Conservation (phyloP, 805 yeast genomes). For the Yamadazyma tumulicola region DNA sequence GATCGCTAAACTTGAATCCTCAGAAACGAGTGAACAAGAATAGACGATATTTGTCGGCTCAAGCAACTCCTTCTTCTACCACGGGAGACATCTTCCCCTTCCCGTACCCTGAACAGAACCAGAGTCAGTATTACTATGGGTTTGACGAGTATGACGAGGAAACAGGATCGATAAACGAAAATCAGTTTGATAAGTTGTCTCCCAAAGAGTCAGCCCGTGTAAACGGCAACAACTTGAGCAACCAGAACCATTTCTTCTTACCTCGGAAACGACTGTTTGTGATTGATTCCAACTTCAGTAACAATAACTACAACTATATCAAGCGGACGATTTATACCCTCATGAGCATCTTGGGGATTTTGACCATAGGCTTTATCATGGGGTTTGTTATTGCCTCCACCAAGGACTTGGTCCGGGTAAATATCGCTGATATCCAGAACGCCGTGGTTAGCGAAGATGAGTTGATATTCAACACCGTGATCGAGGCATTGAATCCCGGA, state of each 20-base stretch:
- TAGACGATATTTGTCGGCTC: constrained; percentile 38
- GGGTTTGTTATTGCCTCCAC: constrained; percentile 86
- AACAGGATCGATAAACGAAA: constrained; percentile 9
- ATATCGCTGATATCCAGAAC: constrained; percentile 60
- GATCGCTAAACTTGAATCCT: constrained; percentile 37
- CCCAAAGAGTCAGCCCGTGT: constrained; percentile 15
- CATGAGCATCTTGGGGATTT: constrained; percentile 44
- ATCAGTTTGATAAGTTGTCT: constrained; percentile 13
- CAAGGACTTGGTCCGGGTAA: constrained; percentile 71
- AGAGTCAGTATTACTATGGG: constrained; percentile 28
- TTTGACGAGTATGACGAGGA: constrained; percentile 41
- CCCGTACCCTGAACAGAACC: constrained; percentile 29
- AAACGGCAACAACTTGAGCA: constrained; percentile 15
- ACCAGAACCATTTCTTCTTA: constrained; percentile 22
- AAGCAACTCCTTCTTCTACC: constrained; percentile 12
- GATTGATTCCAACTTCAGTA: constrained; percentile 4
- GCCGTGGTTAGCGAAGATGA: constrained; percentile 82
- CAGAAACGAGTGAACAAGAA: constrained; percentile 19
- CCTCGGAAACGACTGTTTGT: constrained; percentile 27
- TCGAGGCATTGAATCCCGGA: constrained; percentile 87
- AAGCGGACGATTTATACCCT: constrained; percentile 42
- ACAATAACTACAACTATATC: constrained; percentile 18
- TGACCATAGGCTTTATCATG: constrained; percentile 69
- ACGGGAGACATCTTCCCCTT: constrained; percentile 30
- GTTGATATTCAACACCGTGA: constrained; percentile 70